Percentiles rank a stretch among this genome's conserved stretches.
These are phyloP conservation scores for Cnidoscolus chayamansa DNA, from an alignment of 441 rosid genomes.

Conservation along the genomic window DNA sequence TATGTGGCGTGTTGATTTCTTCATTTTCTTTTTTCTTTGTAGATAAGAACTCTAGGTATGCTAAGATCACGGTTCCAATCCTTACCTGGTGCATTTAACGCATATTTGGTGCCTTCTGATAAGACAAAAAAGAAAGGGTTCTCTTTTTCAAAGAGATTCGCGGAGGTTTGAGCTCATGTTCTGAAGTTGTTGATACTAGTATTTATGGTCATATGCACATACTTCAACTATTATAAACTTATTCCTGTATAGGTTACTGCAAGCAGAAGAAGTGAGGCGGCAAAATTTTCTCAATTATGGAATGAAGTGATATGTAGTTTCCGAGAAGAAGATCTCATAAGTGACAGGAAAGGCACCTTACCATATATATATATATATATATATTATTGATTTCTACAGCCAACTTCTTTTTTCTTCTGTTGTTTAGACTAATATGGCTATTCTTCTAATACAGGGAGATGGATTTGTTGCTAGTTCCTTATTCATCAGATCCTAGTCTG, in stretches of 20 bases:
- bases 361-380: conserved; percentile 1
- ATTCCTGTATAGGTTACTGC: conserved; percentile 66
- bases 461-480: conserved; percentile 97
- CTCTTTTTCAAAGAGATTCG: conserved; percentile 79
- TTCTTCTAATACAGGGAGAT: conserved; percentile 71
- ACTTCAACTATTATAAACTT: conserved; percentile 18
- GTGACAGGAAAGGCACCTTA: conserved; percentile 72
- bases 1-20: conserved; percentile 2
- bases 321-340: conserved; percentile 98
- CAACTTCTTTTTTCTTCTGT: conserved; percentile 3
- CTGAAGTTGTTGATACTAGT: not conserved
- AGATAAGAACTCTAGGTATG: conserved; percentile 98
- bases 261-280: conserved; percentile 96
- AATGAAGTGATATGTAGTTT: conserved; percentile 94
- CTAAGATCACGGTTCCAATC: conserved; percentile 96
- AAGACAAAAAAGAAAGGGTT: conserved; percentile 77
- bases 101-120: conserved; percentile 85
- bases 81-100: conserved; percentile 88
- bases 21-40: conserved; percentile 15
- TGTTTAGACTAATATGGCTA: conserved; percentile 31
- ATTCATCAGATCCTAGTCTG: conserved; percentile 89
- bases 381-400: conserved; percentile 13
- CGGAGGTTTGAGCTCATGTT: conserved; percentile 51
- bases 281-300: conserved; percentile 98
- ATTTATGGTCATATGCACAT: not conserved